Base-by-base conservation (phyloP, 768 basidiomycete species). In the Tremella mesenterica region DNA sequence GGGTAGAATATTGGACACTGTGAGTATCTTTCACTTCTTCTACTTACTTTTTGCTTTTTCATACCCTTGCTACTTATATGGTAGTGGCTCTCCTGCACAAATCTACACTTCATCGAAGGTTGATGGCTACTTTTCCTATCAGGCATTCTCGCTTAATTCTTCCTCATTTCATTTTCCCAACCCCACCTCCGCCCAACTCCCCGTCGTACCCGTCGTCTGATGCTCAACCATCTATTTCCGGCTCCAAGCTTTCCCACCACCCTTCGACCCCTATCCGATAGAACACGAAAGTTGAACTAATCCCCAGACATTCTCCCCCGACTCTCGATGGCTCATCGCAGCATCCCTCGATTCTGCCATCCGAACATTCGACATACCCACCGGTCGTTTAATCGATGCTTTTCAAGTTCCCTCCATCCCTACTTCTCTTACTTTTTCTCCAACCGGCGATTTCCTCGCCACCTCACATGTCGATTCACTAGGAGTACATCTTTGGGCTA, bases 401-500 rank as follows among this genome's bases (percentile, higher is more conserved):
- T 97, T 99, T 77, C 80, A 81, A 50, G 90, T 89, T 8, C 75
- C 85, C 26, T 88, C 85, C 60, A 80, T 93, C 23, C 88, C 93
- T 4, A 92, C 88, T 0, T 89, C 85, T 65, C 75, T 99, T 18
- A 79, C 88, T 1, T 93, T 99, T 72, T 96, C 92, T 2, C 95
- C 95, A 0, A 85, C 89, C 0, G 86, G 86, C 51, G 95, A 97
- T 72, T 97, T 99, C 76, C 75, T 99, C 57, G 95, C 95, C 0
- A 92, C 92, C 9, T 79, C 88, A 0, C 95, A 99, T 70, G 83
- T 95, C 5, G 92, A 95, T 61, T 90, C 84, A 54, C 85, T 96
- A 49, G 95, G 92, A 10, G 80, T 99, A 1, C 92, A 85, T 72
- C 80, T 99, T n/a, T 99, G 95, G 91, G 89, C 92, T 12, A 97